Percentiles rank a stretch among this genome's conserved stretches.
These are phyloP conservation scores for Rhizopus sp. DNA, from an alignment of 371 early-diverging fungal species.

Conservation along the genomic window DNA sequence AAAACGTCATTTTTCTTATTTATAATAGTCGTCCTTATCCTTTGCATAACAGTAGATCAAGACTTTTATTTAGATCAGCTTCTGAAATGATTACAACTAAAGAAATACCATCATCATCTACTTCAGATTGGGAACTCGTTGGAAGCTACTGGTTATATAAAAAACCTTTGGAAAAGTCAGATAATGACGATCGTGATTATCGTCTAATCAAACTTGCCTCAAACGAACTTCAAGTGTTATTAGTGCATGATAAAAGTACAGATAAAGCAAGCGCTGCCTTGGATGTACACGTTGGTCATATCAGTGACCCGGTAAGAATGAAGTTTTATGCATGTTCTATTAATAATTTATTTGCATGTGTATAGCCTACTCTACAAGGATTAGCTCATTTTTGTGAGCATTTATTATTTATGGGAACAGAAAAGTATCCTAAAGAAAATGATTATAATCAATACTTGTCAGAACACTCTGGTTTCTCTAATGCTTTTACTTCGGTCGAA, in stretches of 20 bases:
- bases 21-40: conserved; percentile 1
- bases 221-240: conserved; percentile 80
- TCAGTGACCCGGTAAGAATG: conserved; percentile 72
- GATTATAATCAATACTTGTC: conserved; percentile 89
- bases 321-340: too few relatives aligned
- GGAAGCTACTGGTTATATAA: conserved; percentile 44
- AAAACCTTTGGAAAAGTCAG: conserved; percentile 56
- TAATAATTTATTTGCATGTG: neutral
- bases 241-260: conserved; percentile 80
- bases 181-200: conserved; percentile 84
- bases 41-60: conserved; percentile 1
- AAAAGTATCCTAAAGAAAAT: conserved; percentile 94
- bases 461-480: conserved; percentile 90
- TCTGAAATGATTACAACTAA: conserved; percentile 1
- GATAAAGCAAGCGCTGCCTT: conserved; percentile 93
- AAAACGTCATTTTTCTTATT: neutral
- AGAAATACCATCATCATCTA: neutral
- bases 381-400: conserved; percentile 99
- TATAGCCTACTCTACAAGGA: conserved; percentile 74
- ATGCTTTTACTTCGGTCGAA: conserved; percentile 93
- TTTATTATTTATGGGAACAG: conserved; percentile 87
- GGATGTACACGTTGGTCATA: conserved; percentile 92
- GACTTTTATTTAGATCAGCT: neutral
- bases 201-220: conserved; percentile 70
- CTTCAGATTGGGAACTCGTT: conserved; percentile 39